Conservation (phyloP, 352 stramenopile species). For the Achlya hypogyna region DNA sequence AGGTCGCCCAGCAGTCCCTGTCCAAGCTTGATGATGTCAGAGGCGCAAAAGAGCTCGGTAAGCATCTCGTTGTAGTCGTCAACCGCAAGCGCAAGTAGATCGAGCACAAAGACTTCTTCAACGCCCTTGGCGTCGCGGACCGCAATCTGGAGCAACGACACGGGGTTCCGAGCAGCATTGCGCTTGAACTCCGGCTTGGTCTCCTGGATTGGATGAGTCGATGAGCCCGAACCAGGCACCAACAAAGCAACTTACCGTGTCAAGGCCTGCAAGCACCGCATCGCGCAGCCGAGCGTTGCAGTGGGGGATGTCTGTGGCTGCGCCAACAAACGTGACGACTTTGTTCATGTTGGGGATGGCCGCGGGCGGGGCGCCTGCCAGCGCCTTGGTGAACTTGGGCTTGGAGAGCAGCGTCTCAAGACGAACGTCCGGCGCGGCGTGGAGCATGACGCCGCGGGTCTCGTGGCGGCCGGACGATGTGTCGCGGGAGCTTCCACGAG, state of each 20-base stretch:
- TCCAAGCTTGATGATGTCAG: conserved; percentile 55
- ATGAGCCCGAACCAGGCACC: conserved; percentile 16
- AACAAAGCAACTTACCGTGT: conserved; percentile 41
- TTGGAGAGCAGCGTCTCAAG: neutral
- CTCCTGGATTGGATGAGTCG: conserved; percentile 30
- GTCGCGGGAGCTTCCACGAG: neutral
- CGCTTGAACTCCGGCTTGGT: conserved; percentile 49
- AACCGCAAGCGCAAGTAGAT: conserved; percentile 42
- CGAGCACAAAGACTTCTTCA: conserved; percentile 63
- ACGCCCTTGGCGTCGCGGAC: conserved; percentile 34
- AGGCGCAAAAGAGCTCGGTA: conserved; percentile 47
- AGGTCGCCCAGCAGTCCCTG: conserved; percentile 57
- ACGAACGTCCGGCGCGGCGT: neutral
- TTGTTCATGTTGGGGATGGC: neutral
- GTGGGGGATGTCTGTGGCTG: conserved; percentile 17
- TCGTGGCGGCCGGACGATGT: neutral
- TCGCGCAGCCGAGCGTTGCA: conserved; percentile 37
- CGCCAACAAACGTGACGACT: neutral
- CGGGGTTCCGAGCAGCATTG: conserved; percentile 31
- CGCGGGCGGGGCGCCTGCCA: neutral
- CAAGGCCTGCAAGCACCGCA: conserved; percentile 50
- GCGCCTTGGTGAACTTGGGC: neutral
- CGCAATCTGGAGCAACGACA: conserved; percentile 59
- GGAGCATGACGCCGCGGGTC: neutral
- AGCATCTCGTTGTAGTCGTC: conserved; percentile 58